Percentiles rank a stretch among this genome's conserved stretches.
Conservation (phyloP, 164 flowering plant genomes). For the Vitis rupestris region DNA sequence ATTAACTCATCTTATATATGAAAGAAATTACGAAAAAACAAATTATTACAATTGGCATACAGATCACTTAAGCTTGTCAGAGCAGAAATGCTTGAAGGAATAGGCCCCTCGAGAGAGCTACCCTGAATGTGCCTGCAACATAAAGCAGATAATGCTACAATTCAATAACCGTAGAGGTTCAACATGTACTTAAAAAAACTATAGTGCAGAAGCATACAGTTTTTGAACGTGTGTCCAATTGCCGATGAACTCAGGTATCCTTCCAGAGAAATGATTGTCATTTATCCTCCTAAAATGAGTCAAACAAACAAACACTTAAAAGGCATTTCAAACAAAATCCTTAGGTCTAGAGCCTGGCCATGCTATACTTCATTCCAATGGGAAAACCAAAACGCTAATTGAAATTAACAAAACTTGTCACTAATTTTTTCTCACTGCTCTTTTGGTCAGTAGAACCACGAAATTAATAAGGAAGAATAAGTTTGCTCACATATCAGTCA, state of each 20-base stretch:
- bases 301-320: not conserved
- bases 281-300: constrained; percentile 39
- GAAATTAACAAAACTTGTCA: too few species aligned
- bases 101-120: constrained; percentile 68
- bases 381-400: too few species aligned
- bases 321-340: not conserved
- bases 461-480: too few species aligned
- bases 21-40: not conserved
- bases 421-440: too few species aligned
- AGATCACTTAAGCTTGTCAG: constrained; percentile 60
- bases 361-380: too few species aligned
- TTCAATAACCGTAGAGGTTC: not conserved
- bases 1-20: not conserved
- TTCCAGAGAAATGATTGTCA: constrained; percentile 50
- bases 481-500: constrained; percentile 50
- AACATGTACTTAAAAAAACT: not conserved
- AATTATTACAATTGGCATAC: constrained; percentile 29
- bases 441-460: too few species aligned
- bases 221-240: constrained; percentile 50
- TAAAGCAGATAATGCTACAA: not conserved
- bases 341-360: too few species aligned
- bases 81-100: constrained; percentile 63
- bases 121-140: constrained; percentile 65
- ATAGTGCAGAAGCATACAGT: constrained; percentile 35
- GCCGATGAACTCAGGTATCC: constrained; percentile 53